Evolutionary conservation across 2,329 filamentous ascomycete species (phyloP).

Genomic region (Pyrenochaeta sp.): DNA sequence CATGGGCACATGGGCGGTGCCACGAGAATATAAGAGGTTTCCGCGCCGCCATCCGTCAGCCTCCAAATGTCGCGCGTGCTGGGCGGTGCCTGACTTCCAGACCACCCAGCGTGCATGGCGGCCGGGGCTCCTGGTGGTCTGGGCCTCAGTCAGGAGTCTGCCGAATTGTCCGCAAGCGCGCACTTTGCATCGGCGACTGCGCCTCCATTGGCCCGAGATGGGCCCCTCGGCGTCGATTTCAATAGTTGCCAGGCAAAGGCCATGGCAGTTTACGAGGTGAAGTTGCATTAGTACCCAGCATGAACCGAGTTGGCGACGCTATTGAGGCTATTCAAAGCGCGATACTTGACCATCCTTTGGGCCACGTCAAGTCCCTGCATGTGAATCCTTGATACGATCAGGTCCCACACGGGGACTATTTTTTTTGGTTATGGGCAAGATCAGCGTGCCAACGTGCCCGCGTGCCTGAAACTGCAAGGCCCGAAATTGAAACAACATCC

Average conservation of each 20-base stretch:
- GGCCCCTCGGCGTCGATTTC: neutral
- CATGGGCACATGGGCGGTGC: neutral
- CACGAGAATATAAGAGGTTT: neutral
- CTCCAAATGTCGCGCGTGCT: constrained; percentile 3
- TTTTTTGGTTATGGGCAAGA: neutral
- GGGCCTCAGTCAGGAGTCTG: neutral
- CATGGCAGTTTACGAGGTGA: neutral
- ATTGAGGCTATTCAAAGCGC: neutral
- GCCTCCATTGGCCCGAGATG: constrained; percentile 3
- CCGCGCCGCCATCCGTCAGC: constrained; percentile 10
- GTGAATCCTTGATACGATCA: neutral
- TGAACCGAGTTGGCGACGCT: neutral
- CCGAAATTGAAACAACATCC: neutral
- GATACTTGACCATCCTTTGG: neutral
- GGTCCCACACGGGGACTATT: neutral
- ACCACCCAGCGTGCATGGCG: constrained; percentile 8
- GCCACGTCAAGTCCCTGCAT: neutral
- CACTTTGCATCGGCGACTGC: neutral
- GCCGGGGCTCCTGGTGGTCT: constrained; percentile 9
- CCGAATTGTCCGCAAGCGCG: neutral
- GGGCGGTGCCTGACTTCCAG: constrained; percentile 8
- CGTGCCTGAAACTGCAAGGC: neutral
- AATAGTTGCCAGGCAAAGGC: neutral
- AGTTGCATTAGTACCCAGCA: neutral
- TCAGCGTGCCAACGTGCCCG: neutral